Conservation (phyloP, 352 stramenopile species). For the Pythium sp. region DNA sequence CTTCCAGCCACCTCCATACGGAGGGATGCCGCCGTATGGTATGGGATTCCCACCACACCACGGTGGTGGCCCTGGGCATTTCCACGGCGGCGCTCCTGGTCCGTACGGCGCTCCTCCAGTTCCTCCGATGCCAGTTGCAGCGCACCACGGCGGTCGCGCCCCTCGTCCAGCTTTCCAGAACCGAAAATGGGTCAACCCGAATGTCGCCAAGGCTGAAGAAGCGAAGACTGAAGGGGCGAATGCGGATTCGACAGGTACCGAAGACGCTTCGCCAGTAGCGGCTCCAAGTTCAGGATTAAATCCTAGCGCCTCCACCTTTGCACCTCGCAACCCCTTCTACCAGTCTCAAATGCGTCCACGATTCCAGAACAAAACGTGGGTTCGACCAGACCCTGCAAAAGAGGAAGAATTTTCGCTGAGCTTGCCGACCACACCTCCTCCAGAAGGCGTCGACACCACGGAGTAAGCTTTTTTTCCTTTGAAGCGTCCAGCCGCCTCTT, state of each 20-base stretch:
- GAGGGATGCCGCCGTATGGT: constrained; percentile 62
- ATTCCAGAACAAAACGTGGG: constrained; percentile 89
- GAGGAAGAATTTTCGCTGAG: constrained; percentile 74
- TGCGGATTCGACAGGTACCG: constrained; percentile 15
- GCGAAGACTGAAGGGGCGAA: constrained; percentile 16
- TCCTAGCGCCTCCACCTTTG: constrained; percentile 32
- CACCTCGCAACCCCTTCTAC: constrained; percentile 67
- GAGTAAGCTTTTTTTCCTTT: constrained; percentile 10
- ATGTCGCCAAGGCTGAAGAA: constrained; percentile 53
- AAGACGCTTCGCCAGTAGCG: neutral
- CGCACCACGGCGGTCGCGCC: constrained; percentile 25
- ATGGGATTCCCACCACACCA: constrained; percentile 70
- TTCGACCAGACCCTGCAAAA: constrained; percentile 65
- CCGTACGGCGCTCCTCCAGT: constrained; percentile 22
- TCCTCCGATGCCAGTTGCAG: constrained; percentile 13
- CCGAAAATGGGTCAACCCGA: constrained; percentile 83
- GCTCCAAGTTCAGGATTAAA: constrained; percentile 26
- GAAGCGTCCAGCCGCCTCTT: too few species aligned
- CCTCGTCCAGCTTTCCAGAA: constrained; percentile 73
- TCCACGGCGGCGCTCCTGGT: constrained; percentile 15
- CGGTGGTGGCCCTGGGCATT: constrained; percentile 17
- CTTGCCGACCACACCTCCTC: constrained; percentile 70
- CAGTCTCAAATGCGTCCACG: constrained; percentile 69
- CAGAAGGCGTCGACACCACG: constrained; percentile 37
- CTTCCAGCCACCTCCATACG: constrained; percentile 68